These are phyloP conservation scores for Penicillium sp. DNA, from an alignment of 2,329 filamentous ascomycete species.

Conservation along the genomic window DNA sequence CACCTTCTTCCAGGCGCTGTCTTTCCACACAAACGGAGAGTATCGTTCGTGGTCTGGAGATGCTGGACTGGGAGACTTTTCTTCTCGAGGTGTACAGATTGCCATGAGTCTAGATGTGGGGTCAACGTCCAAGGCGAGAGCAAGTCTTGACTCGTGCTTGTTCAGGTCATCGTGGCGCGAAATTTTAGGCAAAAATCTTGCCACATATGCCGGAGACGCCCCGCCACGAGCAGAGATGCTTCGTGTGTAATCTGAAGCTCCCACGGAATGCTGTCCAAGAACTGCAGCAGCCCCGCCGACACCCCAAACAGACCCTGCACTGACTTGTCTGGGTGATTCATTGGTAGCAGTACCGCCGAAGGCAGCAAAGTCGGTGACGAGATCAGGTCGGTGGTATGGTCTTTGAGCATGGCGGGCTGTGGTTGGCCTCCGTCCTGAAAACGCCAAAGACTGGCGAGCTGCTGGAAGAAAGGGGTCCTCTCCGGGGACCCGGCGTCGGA, in stretches of 20 bases:
- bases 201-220: conserved; percentile 66
- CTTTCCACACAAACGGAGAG: conserved; percentile 42
- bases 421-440: conserved; percentile 12
- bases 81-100: conserved; percentile 41
- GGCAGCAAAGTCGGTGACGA: conserved; percentile 31
- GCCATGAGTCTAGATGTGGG: conserved; percentile 66
- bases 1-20: conserved; percentile 40
- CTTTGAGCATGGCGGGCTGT: conserved; percentile 18
- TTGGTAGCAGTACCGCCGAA: conserved; percentile 13
- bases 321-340: conserved; percentile 53
- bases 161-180: conserved; percentile 63
- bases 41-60: conserved; percentile 32
- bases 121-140: conserved; percentile 79
- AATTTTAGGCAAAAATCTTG: conserved; percentile 55
- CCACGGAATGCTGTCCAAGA: conserved; percentile 45
- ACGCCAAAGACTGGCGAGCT: conserved; percentile 24
- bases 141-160: conserved; percentile 72
- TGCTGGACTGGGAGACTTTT: conserved; percentile 26
- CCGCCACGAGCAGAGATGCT: conserved; percentile 68
- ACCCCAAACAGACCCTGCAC: conserved; percentile 72
- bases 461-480: conserved; percentile 57
- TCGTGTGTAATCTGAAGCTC: conserved; percentile 63
- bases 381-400: conserved; percentile 37
- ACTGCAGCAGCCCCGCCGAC: conserved; percentile 70
- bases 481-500: conserved; percentile 45